Conservation (phyloP, 2,329 filamentous ascomycete species). For the Hypoxylon sp. region DNA sequence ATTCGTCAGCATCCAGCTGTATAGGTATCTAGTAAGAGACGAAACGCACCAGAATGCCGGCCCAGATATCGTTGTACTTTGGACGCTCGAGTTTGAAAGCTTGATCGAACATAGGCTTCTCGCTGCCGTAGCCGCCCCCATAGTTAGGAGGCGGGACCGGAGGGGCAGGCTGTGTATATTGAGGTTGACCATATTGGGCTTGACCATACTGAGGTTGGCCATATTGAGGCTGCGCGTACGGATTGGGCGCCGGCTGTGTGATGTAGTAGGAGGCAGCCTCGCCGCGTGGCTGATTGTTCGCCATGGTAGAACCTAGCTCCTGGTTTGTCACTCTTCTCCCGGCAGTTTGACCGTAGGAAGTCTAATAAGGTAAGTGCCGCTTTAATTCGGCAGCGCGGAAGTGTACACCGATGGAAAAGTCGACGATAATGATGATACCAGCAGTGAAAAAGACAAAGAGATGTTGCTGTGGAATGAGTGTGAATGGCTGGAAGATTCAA, state of each 20-base stretch:
- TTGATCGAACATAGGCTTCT: slow-evolving; percentile 77
- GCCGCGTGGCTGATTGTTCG: slow-evolving; percentile 39
- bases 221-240: slow-evolving; percentile 41
- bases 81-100: slow-evolving; percentile 84
- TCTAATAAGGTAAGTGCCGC: background rate
- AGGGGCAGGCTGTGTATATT: slow-evolving; percentile 30
- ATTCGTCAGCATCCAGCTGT: slow-evolving; percentile 17
- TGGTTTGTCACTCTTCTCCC: background rate
- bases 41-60: slow-evolving; percentile 76
- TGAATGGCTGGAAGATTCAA: slow-evolving; percentile 6
- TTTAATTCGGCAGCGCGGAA: background rate
- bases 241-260: slow-evolving; percentile 39
- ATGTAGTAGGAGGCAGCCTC: slow-evolving; percentile 47
- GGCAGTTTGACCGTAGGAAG: background rate
- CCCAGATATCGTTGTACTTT: slow-evolving; percentile 94
- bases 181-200: slow-evolving; percentile 22
- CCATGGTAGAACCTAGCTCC: slow-evolving; percentile 26
- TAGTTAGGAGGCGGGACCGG: slow-evolving; percentile 30
- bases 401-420: background rate
- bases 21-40: background rate
- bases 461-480: slow-evolving; percentile 32
- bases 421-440: slow-evolving; percentile 10
- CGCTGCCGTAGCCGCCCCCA: slow-evolving; percentile 51
- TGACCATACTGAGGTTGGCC: slow-evolving; percentile 25
- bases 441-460: slow-evolving; percentile 21